phyloP scores from a whole-genome alignment of 257 asterid species.

The Ehretia macrophylla region DNA sequence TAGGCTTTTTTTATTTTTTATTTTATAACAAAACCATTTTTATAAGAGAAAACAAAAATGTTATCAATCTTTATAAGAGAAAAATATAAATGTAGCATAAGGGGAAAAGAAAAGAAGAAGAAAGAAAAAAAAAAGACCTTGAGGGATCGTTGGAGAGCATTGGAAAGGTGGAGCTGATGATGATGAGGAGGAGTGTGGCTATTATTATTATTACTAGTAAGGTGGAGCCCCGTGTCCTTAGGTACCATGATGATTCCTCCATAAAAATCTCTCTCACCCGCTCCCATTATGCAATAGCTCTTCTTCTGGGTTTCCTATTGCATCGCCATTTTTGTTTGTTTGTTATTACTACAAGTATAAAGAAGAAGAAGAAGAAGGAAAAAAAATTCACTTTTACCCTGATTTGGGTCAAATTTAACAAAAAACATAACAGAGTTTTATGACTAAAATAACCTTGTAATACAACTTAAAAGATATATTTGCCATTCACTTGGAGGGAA shows the following conservation, averaged over 20 bases:
- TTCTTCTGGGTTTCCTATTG: constrained; percentile 55
- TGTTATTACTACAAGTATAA: neutral
- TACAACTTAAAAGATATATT: too few relatives aligned
- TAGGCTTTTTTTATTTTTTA: too few relatives aligned
- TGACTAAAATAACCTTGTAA: too few relatives aligned
- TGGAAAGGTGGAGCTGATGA: neutral
- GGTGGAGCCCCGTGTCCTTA: too few relatives aligned
- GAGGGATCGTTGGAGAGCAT: neutral
- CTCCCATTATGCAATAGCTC: constrained; percentile 43
- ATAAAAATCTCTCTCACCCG: constrained; percentile 23
- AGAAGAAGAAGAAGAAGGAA: neutral
- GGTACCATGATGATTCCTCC: too few relatives aligned
- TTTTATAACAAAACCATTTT: too few relatives aligned
- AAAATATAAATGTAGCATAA: neutral
- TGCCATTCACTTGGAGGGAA: too few relatives aligned
- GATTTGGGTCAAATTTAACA: too few relatives aligned
- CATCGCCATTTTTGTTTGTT: constrained; percentile 5
- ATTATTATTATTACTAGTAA: neutral
- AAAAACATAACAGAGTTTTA: too few relatives aligned
- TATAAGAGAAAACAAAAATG: neutral
- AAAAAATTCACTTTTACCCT: too few relatives aligned
- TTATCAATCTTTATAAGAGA: neutral
- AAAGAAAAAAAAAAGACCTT: neutral
- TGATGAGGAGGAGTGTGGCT: neutral
- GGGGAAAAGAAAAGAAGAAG: neutral